Conservation (phyloP, 1,284 basidiomycete species). For the Amylostereum chailletii region DNA sequence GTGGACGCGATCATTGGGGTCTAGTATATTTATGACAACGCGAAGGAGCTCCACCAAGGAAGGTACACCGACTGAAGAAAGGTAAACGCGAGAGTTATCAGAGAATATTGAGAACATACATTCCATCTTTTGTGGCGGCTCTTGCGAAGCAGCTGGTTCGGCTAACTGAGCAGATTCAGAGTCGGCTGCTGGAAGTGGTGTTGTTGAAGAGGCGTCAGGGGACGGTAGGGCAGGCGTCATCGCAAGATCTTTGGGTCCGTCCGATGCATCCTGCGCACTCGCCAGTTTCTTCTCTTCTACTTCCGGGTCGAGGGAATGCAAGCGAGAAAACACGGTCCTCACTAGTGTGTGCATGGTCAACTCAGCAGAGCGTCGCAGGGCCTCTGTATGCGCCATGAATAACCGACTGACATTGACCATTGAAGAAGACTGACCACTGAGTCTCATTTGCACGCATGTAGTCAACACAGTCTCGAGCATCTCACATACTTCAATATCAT, state of each 20-base stretch:
- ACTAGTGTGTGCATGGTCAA: conserved; percentile 88
- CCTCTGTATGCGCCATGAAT: conserved; percentile 44
- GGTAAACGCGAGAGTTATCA: conserved; percentile 5
- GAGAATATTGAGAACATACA: conserved; percentile 28
- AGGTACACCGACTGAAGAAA: conserved; percentile 71
- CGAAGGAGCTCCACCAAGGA: conserved; percentile 91
- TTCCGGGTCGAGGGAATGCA: conserved; percentile 59
- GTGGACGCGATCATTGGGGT: conserved; percentile 91
- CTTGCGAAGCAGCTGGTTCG: not conserved
- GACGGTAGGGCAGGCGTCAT: conserved; percentile 37
- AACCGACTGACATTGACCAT: not conserved
- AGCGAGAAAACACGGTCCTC: conserved; percentile 70
- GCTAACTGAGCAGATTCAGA: no score
- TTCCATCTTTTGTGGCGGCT: conserved; percentile 24
- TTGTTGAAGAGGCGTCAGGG: not conserved
- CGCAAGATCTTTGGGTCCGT: conserved; percentile 46
- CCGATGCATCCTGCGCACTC: conserved; percentile 32
- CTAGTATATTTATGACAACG: conserved; percentile 90
- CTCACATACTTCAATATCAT: conserved; percentile 94
- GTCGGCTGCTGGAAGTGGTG: no score
- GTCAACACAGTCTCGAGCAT: conserved; percentile 97
- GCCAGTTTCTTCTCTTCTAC: conserved; percentile 60
- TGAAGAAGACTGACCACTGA: conserved; percentile 64
- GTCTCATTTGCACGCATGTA: conserved; percentile 93
- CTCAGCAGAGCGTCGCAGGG: conserved; percentile 88